These are phyloP conservation scores for Carallia pectinifolia DNA, from an alignment of 345 rosid species.

Conservation along the genomic window DNA sequence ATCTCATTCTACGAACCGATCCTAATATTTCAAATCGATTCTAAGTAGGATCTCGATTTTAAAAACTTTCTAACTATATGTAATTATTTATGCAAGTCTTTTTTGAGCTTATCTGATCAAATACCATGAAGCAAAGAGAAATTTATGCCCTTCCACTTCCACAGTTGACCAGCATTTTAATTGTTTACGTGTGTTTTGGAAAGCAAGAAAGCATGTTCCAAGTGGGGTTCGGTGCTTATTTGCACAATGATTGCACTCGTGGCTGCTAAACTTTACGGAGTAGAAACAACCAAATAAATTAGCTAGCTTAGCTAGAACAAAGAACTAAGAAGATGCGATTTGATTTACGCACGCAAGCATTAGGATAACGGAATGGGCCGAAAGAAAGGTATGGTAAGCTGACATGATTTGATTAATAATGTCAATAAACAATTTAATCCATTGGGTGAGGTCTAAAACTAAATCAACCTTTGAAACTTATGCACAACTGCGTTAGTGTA, in stretches of 20 bases:
- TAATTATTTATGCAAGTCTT: no score
- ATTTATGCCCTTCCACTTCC: no score
- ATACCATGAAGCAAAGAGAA: no score
- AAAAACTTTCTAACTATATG: no score
- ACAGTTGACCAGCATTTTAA: not conserved
- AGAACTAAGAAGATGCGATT: conserved; percentile 17
- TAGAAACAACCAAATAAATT: not conserved
- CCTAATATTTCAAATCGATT: no score
- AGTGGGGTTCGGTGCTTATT: conserved; percentile 44
- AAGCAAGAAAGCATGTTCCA: conserved; percentile 22
- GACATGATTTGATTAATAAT: conserved; percentile 8
- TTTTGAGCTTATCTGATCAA: no score
- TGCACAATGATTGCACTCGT: conserved; percentile 49
- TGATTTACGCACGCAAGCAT: conserved; percentile 22
- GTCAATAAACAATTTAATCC: no score
- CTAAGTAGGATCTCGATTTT: no score
- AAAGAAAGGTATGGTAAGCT: conserved; percentile 1
- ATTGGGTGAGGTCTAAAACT: no score
- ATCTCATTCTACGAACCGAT: no score
- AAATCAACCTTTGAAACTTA: no score
- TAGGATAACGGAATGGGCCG: conserved; percentile 17
- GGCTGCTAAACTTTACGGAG: conserved; percentile 36
- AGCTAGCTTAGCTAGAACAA: conserved; percentile 7
- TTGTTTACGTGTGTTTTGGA: not conserved
- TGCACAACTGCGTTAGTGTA: no score